Evolutionary conservation across 345 rosid genomes (phyloP), one percentile per base, ranked within the genome.

Genomic region (Laguncularia racemosa): DNA sequence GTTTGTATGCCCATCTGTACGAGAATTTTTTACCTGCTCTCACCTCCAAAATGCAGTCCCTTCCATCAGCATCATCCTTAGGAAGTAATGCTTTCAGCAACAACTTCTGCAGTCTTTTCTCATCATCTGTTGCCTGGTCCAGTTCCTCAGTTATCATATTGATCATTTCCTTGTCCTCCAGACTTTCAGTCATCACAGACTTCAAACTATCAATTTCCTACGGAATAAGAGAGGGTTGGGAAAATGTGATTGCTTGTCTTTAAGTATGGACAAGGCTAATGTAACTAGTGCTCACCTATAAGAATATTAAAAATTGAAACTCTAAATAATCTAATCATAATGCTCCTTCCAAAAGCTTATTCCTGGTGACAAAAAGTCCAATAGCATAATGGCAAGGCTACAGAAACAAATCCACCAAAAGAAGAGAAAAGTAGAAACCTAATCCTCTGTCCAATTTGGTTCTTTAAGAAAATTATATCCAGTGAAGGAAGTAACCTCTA

Each of bases 21-120:
- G 14, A 33, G 28, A 9, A 17, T 14, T 40, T 19, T 45, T 70
- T 84, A 90, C 97, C 99, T 78, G 97, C 96, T 81, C 97, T 84
- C 78, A 93, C 99, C 88, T 93, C 99, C 86, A 89, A 67, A 82
- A 93, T 90, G 69, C 89, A 78, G 74, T 72, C 90, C 78, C 95
- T 84, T 78, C 82, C 95, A 70, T 93, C 96, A n/a, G 97, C 99
- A 67, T 90, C 99, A 68, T 93, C 99, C 68, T 76, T 87, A n/a
- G 99, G 97, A 64, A 93, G 92, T 60, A 90, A 74, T 17, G 83
- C 81, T 81, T 76, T 82, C 52, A 90, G 92, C 67, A 93, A 68
- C 76, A 78, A 69, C 67, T 62, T 73, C 69, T 82, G 96, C 75
- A 85, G 57, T 65, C 82, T 81, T 67, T 81, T 85, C 76, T 90